A percentile compares a stretch with the other conserved stretches of the same genome.
Evolutionary conservation across 2,329 filamentous ascomycete genomes (phyloP).

Genomic region (Karstenula rhodostoma): DNA sequence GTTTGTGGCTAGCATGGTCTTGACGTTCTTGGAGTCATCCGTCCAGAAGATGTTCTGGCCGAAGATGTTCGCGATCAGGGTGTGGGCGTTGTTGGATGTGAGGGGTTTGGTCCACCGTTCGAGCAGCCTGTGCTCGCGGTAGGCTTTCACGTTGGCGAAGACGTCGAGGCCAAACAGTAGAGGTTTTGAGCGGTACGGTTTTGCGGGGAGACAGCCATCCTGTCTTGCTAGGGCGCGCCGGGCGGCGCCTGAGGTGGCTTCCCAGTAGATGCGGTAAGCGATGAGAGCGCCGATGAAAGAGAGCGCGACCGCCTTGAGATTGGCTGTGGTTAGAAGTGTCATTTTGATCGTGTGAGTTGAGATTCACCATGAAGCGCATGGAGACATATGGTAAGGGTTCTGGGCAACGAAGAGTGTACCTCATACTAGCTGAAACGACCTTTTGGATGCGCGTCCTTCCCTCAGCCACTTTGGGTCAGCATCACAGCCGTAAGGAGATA

Average conservation of each 20-base stretch:
- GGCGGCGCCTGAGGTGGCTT: constrained; percentile 36
- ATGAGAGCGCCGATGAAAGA: constrained; percentile 22
- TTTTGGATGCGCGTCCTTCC: not conserved
- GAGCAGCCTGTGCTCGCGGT: constrained; percentile 34
- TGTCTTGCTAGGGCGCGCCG: constrained; percentile 45
- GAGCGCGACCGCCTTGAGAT: constrained; percentile 14
- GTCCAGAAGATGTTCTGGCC: constrained; percentile 25
- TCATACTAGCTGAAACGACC: not conserved
- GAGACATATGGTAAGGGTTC: too few species aligned
- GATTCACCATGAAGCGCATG: too few species aligned
- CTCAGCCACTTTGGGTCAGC: not conserved
- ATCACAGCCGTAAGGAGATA: not conserved
- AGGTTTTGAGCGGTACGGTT: constrained; percentile 57
- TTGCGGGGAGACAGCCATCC: constrained; percentile 56
- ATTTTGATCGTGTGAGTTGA: constrained; percentile 15
- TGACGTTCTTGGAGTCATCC: constrained; percentile 35
- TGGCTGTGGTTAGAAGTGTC: constrained; percentile 23
- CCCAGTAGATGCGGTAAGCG: constrained; percentile 31
- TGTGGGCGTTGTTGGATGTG: constrained; percentile 19
- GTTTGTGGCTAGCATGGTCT: constrained; percentile 30
- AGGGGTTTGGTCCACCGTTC: constrained; percentile 15
- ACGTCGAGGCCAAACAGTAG: constrained; percentile 57
- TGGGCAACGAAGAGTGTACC: not conserved
- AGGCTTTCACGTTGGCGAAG: constrained; percentile 50
- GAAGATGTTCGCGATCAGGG: constrained; percentile 18